Percentiles rank a stretch among this genome's conserved stretches.
These are phyloP conservation scores for Colletotrichum tropicicola DNA, from an alignment of 2,329 filamentous ascomycete genomes.

Conservation along the genomic window DNA sequence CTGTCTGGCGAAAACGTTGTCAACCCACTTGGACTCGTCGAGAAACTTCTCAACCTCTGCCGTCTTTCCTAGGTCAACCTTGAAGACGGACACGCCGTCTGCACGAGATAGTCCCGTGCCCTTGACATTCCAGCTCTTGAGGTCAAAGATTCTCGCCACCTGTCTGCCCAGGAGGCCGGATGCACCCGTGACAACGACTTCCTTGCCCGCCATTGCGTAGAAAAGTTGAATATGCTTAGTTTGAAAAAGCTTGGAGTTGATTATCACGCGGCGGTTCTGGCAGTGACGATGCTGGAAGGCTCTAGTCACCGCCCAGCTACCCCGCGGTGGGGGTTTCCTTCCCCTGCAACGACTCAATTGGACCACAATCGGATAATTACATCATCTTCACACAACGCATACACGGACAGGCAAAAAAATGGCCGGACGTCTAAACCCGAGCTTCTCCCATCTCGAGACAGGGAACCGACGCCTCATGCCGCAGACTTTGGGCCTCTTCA, in stretches of 20 bases:
- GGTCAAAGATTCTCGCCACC: slow-evolving; percentile 75
- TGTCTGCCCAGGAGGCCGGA: slow-evolving; percentile 86
- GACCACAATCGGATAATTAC: slow-evolving; percentile 18
- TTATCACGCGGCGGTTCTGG: neutral
- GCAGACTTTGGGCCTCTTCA: neutral
- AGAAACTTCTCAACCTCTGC: slow-evolving; percentile 59
- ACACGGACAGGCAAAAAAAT: neutral
- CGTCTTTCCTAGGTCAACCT: slow-evolving; percentile 60
- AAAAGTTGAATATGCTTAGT: neutral
- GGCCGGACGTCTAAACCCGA: neutral
- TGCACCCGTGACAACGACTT: slow-evolving; percentile 82
- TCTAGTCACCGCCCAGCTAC: slow-evolving; percentile 12
- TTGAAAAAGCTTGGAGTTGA: neutral
- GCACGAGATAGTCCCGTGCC: slow-evolving; percentile 81
- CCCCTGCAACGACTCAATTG: slow-evolving; percentile 19
- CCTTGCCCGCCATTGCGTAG: slow-evolving; percentile 49
- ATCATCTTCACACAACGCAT: slow-evolving; percentile 23
- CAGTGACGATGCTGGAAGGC: slow-evolving; percentile 14
- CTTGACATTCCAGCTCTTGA: slow-evolving; percentile 73
- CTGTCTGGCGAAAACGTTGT: neutral
- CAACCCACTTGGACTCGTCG: slow-evolving; percentile 62
- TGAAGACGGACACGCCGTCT: slow-evolving; percentile 73
- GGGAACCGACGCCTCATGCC: neutral
- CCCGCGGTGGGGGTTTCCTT: slow-evolving; percentile 25
- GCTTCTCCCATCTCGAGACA: neutral